These are phyloP conservation scores for Jimgerdemannia lactiflua DNA, from an alignment of 192 early-diverging fungal species.

Conservation along the genomic window DNA sequence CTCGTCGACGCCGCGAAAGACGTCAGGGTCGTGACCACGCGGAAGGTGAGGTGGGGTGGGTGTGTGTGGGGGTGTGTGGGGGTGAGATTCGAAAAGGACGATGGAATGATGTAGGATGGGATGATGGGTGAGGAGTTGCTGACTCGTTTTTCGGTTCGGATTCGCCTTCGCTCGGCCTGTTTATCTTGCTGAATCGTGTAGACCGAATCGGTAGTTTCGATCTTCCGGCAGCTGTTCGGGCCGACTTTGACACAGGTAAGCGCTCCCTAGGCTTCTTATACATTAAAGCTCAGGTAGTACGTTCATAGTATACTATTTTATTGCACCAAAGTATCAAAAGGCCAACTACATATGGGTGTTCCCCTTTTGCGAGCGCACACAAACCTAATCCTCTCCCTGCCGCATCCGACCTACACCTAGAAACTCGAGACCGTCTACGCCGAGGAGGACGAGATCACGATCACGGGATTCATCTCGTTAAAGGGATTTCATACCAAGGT, in stretches of 20 bases:
- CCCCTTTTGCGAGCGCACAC: no score
- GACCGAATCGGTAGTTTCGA: slow-evolving; percentile 24
- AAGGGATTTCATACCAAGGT: slow-evolving; percentile 35
- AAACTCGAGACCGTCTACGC: slow-evolving; percentile 9
- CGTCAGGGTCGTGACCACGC: slow-evolving; percentile 26
- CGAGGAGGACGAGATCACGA: slow-evolving; percentile 11
- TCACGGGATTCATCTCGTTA: slow-evolving; percentile 41
- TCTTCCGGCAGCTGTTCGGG: slow-evolving; percentile 54
- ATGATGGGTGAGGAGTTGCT: no score
- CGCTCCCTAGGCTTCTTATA: no score
- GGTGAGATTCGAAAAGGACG: neutral
- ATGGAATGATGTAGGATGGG: neutral
- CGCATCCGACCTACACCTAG: neutral
- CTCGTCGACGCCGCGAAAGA: slow-evolving; percentile 31
- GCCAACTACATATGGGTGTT: no score
- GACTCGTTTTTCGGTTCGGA: no score
- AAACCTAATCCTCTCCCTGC: no score
- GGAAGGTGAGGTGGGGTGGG: slow-evolving; percentile 24
- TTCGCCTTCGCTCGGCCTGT: neutral
- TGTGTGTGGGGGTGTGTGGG: neutral
- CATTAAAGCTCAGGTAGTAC: no score
- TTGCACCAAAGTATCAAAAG: no score
- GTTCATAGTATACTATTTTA: no score
- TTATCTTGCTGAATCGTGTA: slow-evolving; percentile 8
- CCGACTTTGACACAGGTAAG: slow-evolving; percentile 37